Evolutionary conservation across 441 rosid species (phyloP).

Genomic region (Viola pubescens): DNA sequence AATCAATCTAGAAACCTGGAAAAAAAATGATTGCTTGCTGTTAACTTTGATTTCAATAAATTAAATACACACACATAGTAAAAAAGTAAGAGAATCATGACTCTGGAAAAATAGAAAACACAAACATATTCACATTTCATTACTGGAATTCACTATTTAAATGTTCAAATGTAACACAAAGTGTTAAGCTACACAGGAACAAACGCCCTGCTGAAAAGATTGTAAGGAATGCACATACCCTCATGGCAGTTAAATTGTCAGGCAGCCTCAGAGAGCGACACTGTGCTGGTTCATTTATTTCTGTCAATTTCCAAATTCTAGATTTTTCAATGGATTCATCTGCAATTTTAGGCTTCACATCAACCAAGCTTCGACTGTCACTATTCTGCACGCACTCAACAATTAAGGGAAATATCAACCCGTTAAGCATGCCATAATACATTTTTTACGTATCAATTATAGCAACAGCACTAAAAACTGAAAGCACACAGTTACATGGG

Average conservation of each 20-base stretch:
- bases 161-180: background rate
- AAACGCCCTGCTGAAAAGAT: background rate
- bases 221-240: slow-evolving; percentile 37
- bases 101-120: too few species aligned
- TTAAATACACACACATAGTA: too few species aligned
- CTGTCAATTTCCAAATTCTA: slow-evolving; percentile 70
- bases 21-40: background rate
- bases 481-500: background rate
- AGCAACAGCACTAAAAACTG: too few species aligned
- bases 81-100: too few species aligned
- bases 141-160: too few species aligned
- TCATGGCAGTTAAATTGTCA: slow-evolving; percentile 48
- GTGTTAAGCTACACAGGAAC: slow-evolving; percentile 2
- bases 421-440: background rate
- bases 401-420: slow-evolving; percentile 8
- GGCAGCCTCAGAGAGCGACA: slow-evolving; percentile 76
- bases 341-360: slow-evolving; percentile 60
- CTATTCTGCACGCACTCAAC: slow-evolving; percentile 38
- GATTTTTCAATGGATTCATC: slow-evolving; percentile 63
- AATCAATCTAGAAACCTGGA: slow-evolving; percentile 67
- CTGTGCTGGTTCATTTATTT: slow-evolving; percentile 68
- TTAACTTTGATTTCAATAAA: slow-evolving; percentile 1
- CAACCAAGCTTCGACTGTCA: slow-evolving; percentile 47
- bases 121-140: too few species aligned
- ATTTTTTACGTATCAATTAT: background rate